Conservation (phyloP, 192 early-diverging fungal genomes). For the Umbelopsis sp. region DNA sequence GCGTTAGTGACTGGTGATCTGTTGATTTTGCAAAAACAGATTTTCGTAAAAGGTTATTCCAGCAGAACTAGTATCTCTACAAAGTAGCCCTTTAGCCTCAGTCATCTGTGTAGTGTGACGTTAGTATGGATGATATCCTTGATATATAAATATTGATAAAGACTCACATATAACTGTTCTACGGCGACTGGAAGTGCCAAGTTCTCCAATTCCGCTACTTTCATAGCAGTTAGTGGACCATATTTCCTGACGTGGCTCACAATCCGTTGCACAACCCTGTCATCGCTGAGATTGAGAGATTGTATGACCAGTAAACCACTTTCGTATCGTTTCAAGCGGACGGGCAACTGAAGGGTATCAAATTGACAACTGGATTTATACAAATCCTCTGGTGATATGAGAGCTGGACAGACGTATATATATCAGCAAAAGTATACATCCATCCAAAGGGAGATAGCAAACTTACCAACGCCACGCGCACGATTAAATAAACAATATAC, state of each 20-base stretch:
- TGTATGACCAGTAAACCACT: slow-evolving; percentile 85
- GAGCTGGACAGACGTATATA: slow-evolving; percentile 43
- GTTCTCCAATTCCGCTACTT: slow-evolving; percentile 64
- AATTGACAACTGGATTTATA: slow-evolving; percentile 76
- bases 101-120: slow-evolving; percentile 50
- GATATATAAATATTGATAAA: background rate
- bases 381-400: slow-evolving; percentile 95
- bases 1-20: background rate
- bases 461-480: slow-evolving; percentile 81
- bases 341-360: slow-evolving; percentile 65
- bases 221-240: slow-evolving; percentile 67
- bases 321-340: slow-evolving; percentile 75
- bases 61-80: slow-evolving; percentile 85
- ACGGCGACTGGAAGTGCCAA: slow-evolving; percentile 62
- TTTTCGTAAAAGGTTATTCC: slow-evolving; percentile 87
- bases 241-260: slow-evolving; percentile 46
- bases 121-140: slow-evolving; percentile 21
- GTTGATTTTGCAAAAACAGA: slow-evolving; percentile 38
- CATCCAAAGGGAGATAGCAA: background rate
- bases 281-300: slow-evolving; percentile 65
- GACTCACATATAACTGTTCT: slow-evolving; percentile 71
- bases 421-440: background rate
- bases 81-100: slow-evolving; percentile 78
- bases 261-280: slow-evolving; percentile 62
- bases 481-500: slow-evolving; percentile 95